These are phyloP conservation scores for Cinnamomum micranthum DNA, from an alignment of 164 flowering plant species.

Conservation along the genomic window DNA sequence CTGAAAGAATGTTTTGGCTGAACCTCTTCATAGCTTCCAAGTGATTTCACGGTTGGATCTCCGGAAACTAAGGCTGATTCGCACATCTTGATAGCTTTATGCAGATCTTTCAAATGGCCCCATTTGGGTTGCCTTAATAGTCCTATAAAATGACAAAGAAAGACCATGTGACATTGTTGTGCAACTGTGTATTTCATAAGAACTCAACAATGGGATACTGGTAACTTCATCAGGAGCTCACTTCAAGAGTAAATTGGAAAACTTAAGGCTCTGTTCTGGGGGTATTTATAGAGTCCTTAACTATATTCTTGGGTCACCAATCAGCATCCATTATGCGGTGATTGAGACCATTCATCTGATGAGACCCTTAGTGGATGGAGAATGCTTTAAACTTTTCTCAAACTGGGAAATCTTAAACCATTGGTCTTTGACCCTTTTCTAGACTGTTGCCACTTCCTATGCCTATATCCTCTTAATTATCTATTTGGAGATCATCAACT, in stretches of 20 bases:
- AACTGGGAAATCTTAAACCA: no score
- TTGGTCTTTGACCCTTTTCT: no score
- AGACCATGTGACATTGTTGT: not conserved
- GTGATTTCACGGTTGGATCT: slow-evolving; percentile 50
- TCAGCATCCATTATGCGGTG: no score
- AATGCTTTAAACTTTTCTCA: no score
- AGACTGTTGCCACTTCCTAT: no score
- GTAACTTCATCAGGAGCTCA: not conserved
- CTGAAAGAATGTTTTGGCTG: not conserved
- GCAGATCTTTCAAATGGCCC: slow-evolving; percentile 82
- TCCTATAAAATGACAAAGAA: slow-evolving; percentile 34
- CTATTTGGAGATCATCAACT: no score
- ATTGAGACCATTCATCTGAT: no score
- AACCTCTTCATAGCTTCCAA: slow-evolving; percentile 69
- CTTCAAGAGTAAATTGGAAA: not conserved
- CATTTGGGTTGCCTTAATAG: slow-evolving; percentile 73
- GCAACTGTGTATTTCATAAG: not conserved
- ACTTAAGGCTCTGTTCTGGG: not conserved
- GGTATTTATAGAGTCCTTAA: not conserved
- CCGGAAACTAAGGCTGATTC: slow-evolving; percentile 79
- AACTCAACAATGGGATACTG: not conserved
- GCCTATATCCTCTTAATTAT: no score
- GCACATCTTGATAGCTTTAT: slow-evolving; percentile 75
- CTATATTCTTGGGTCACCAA: not conserved
- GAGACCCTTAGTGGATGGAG: no score